A percentile compares a stretch with the other conserved stretches of the same genome.
Evolutionary conservation across 2,329 filamentous ascomycete species (phyloP).

Genomic region (Aspergillus neotritici): DNA sequence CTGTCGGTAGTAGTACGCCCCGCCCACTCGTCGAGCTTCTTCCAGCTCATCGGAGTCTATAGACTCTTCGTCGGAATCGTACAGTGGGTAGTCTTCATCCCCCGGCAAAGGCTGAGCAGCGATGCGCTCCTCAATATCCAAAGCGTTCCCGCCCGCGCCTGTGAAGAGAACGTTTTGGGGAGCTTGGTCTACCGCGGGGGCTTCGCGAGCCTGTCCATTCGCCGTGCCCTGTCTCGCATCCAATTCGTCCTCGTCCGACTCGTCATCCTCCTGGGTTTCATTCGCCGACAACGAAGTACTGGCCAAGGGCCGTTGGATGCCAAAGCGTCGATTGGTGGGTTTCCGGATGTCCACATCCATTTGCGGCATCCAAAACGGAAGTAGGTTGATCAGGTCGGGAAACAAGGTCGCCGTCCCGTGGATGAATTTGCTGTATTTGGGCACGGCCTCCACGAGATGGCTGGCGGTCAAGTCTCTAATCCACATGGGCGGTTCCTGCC

Average conservation of each 20-base stretch:
- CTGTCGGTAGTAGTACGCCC: conserved; percentile 66
- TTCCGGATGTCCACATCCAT: conserved; percentile 98
- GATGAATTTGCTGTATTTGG: conserved; percentile 99
- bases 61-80: conserved; percentile 84
- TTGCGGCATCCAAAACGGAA: conserved; percentile 97
- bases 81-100: conserved; percentile 73
- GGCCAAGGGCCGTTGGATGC: conserved; percentile 73
- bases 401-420: conserved; percentile 87
- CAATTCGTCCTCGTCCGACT: conserved; percentile 59
- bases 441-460: conserved; percentile 95
- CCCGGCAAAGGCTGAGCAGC: conserved; percentile 52
- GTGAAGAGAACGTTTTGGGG: conserved; percentile 44
- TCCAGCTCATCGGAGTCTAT: conserved; percentile 69
- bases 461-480: conserved; percentile 87
- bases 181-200: conserved; percentile 42
- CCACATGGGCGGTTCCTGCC: conserved; percentile 94
- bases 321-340: conserved; percentile 79
- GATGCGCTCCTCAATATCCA: conserved; percentile 82
- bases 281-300: conserved; percentile 71
- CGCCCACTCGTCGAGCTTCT: conserved; percentile 69
- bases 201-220: conserved; percentile 14
- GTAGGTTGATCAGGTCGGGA: conserved; percentile 75
- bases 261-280: conserved; percentile 66
- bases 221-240: conserved; percentile 6
- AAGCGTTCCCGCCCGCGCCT: conserved; percentile 41